Conservation (phyloP, 2,329 filamentous ascomycete species). For the Colletotrichum kahawae region DNA sequence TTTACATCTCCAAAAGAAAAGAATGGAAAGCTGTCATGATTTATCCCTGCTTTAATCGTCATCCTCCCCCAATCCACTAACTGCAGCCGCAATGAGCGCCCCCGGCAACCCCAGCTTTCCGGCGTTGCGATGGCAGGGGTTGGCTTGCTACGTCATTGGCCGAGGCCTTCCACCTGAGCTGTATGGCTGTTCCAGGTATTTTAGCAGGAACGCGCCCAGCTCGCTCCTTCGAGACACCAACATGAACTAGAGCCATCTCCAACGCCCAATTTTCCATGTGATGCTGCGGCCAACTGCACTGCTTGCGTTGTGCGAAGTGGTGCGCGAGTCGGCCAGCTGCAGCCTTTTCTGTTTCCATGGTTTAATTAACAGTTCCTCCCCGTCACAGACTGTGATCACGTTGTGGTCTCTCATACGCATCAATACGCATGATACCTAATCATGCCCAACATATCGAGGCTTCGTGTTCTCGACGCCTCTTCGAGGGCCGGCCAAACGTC, state of each 20-base stretch:
- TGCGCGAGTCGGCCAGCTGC: not conserved
- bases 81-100: not conserved
- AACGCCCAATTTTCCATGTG: not conserved
- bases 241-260: not conserved
- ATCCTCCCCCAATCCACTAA: not conserved
- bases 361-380: not conserved
- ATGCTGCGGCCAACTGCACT: not conserved
- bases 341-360: not conserved
- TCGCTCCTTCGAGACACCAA: not conserved
- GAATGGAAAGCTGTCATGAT: not conserved
- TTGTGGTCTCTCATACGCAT: not conserved
- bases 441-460: slow-evolving; percentile 6
- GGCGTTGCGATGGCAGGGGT: slow-evolving; percentile 7
- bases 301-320: not conserved
- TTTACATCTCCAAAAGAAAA: not conserved
- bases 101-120: slow-evolving; percentile 6
- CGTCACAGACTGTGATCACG: not conserved
- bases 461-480: not conserved
- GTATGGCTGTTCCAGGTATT: not conserved
- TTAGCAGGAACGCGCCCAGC: not conserved
- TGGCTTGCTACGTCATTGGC: slow-evolving; percentile 22
- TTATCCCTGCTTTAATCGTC: not conserved
- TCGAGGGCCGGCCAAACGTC: slow-evolving; percentile 27
- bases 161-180: not conserved
- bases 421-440: not conserved